These are phyloP conservation scores for Raddia distichophylla DNA, from an alignment of 176 grass and related monocot genomes.

Conservation along the genomic window DNA sequence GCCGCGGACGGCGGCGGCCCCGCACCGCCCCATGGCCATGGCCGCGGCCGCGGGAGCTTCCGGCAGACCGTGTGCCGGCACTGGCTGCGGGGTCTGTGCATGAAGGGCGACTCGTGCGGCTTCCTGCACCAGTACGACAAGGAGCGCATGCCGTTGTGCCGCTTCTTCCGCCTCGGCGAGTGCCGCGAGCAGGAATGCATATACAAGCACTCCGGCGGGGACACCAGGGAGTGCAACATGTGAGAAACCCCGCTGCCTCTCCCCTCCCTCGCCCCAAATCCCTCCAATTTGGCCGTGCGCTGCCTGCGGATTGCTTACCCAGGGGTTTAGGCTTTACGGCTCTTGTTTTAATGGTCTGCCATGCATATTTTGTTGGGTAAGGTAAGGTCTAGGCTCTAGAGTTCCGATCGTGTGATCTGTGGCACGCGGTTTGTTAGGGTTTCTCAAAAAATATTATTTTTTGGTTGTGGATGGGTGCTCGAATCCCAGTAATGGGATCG, in stretches of 20 bases:
- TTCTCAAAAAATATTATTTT: not conserved
- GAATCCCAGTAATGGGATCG: not conserved
- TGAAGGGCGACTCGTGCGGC: constrained; percentile 62
- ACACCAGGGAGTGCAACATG: constrained; percentile 70
- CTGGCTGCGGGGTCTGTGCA: constrained; percentile 71
- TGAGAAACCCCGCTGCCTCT: constrained; percentile 10
- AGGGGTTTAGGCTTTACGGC: not conserved
- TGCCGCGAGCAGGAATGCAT: constrained; percentile 66
- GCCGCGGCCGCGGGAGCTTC: constrained; percentile 47
- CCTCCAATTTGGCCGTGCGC: not conserved
- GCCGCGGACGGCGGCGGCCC: not conserved
- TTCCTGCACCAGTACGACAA: constrained; percentile 71
- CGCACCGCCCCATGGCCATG: not conserved
- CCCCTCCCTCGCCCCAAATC: not conserved
- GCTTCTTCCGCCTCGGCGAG: constrained; percentile 49
- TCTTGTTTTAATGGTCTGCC: not conserved
- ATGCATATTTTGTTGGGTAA: not conserved
- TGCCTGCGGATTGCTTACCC: not conserved
- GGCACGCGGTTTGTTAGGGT: not conserved
- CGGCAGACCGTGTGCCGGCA: constrained; percentile 65
- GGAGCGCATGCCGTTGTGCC: constrained; percentile 64
- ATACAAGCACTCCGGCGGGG: constrained; percentile 59
- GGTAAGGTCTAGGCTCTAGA: not conserved
- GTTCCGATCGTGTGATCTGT: not conserved
- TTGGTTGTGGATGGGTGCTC: not conserved